A percentile compares a stretch with the other conserved stretches of the same genome.
Conservation (phyloP, 306 rosid genomes). For the Erythrophleum fordii region DNA sequence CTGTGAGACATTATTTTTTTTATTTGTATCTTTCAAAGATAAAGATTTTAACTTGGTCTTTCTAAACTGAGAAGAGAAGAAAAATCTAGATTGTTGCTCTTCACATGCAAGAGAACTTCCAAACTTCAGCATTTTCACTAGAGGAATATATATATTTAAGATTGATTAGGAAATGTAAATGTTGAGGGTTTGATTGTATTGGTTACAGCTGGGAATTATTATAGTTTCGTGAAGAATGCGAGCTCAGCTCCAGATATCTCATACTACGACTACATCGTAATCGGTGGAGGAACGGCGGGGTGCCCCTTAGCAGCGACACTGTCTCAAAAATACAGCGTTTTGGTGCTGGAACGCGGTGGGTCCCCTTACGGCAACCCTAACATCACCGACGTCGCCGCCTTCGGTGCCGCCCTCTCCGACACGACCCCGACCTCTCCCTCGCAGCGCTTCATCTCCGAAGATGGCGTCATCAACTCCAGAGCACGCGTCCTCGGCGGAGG, state of each 20-base stretch:
- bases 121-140: too few relatives aligned
- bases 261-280: conserved; percentile 73
- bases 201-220: background rate
- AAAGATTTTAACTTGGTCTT: too few relatives aligned
- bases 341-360: conserved; percentile 79
- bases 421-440: conserved; percentile 70
- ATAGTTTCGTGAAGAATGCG: conserved; percentile 41
- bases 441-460: conserved; percentile 80
- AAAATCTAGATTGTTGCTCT: too few relatives aligned
- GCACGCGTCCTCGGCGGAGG: conserved; percentile 86
- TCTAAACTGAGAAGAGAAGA: too few relatives aligned
- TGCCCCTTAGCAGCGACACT: conserved; percentile 86
- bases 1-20: too few relatives aligned
- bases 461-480: conserved; percentile 76
- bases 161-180: too few relatives aligned
- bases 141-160: too few relatives aligned
- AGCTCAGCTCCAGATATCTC: conserved; percentile 52
- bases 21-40: too few relatives aligned
- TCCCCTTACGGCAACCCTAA: conserved; percentile 80
- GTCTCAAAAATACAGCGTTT: conserved; percentile 68
- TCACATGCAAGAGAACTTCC: too few relatives aligned
- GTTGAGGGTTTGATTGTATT: too few relatives aligned
- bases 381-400: conserved; percentile 59
- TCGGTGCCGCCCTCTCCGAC: conserved; percentile 68
- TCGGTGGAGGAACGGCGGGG: conserved; percentile 88